Base-by-base conservation (phyloP, 192 early-diverging fungal species). In the Diversispora epigaea region DNA sequence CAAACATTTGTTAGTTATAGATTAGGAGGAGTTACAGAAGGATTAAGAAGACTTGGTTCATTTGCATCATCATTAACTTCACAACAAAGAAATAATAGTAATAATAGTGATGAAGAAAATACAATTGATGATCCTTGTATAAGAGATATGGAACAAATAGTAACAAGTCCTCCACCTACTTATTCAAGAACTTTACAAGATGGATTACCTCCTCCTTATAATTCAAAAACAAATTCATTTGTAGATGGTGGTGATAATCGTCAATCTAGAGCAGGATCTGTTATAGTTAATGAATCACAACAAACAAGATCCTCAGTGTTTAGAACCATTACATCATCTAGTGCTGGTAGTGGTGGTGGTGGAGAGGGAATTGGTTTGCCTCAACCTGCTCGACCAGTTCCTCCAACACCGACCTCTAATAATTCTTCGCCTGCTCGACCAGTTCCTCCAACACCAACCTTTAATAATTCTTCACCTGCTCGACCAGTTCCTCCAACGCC, bases 321-420 rank as follows among this genome's bases (percentile, higher is more conserved):
- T 32, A 32, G 25, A 32, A 32, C 25, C 2, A 32, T 32, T 32
- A 32, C 25, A 32, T 32, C 25, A 32, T 32, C 25, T 2, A 32
- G 25, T 32, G 25, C 25, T 32, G 25, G 25, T 32, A 32, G 25
- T 32, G 25, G 25, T 32, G 47, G n/a, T n/a, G n/a, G n/a, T n/a
- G n/a, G n/a, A n/a, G n/a, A 52, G 50, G 67, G 67, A 50, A 47
- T 47, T 15, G 67, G 67, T 46, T 68, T 68, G 19, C 67, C 67
- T 52, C 50, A 19, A 32, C 57, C 57, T 32, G 25, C 10, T 32
- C 57, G 57, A 22, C 56, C 56, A 4, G 56, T 58, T 22, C 56
- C 56, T 58, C 25, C 56, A 22, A 10, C 25, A 11, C 56, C 56
- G 9, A 21, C 56, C 11, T 21, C 6, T 10, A 58, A 22, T 32